Evolutionary conservation across 75 land plant genomes (phyloP).

Genomic region (Ceratopteris richardii): DNA sequence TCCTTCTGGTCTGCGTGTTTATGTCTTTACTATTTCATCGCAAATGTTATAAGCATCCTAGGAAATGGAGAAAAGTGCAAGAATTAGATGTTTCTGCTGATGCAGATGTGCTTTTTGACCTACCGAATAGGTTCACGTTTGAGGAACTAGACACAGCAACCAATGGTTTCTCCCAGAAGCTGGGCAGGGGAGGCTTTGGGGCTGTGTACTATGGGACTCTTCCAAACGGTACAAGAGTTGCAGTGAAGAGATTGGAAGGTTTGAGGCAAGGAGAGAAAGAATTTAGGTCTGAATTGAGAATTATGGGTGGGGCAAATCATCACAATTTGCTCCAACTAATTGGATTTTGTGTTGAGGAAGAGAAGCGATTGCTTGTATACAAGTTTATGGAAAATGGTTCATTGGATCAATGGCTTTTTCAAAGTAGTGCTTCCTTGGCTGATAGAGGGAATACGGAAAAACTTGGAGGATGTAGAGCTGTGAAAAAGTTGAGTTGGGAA

Average conservation of each 20-base stretch:
- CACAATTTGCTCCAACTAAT: slow-evolving; percentile 22
- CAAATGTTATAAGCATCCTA: background rate
- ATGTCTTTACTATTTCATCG: background rate
- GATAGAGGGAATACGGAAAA: too few species aligned
- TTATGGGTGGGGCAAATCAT: slow-evolving; percentile 23
- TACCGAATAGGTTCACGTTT: slow-evolving; percentile 14
- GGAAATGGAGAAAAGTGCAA: background rate
- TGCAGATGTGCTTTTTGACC: background rate
- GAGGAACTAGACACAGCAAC: slow-evolving; percentile 15
- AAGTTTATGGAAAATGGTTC: slow-evolving; percentile 34
- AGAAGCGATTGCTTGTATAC: slow-evolving; percentile 20
- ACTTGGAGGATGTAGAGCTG: too few species aligned
- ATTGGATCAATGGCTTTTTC: slow-evolving; percentile 17
- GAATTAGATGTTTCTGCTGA: too few species aligned
- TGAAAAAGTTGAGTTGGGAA: slow-evolving; percentile 8
- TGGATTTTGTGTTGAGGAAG: slow-evolving; percentile 16
- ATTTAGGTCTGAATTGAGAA: slow-evolving; percentile 21
- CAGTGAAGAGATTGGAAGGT: slow-evolving; percentile 75
- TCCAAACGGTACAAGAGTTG: slow-evolving; percentile 35
- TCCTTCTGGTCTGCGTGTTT: too few species aligned
- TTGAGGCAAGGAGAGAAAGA: slow-evolving; percentile 50
- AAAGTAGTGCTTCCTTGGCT: too few species aligned
- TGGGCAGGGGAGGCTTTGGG: slow-evolving; percentile 65
- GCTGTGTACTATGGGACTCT: slow-evolving; percentile 61
- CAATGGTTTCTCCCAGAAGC: slow-evolving; percentile 6